Base-by-base conservation (phyloP, 2,329 filamentous ascomycete species). In the Exserohilum rostratum region DNA sequence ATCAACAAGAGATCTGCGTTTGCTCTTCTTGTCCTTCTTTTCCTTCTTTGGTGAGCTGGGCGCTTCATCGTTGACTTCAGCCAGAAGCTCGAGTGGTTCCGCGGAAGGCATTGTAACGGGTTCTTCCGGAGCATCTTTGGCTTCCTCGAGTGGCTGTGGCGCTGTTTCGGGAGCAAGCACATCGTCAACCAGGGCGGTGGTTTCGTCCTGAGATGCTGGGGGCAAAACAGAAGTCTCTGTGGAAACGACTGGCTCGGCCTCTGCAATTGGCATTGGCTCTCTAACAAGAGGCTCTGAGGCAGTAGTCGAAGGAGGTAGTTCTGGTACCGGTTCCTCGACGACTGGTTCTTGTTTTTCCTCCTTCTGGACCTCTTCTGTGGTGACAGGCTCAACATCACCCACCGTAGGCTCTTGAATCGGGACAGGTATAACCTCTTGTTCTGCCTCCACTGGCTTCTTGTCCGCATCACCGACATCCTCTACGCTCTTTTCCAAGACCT, bases 21-120 rank as follows among this genome's bases (percentile, higher is more conserved):
- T 69, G 20, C 34, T 58, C 44, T 69, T 69, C 55, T 67, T 68
- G 20, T 49, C 51, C 40, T 68, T 66, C 48, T 68, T 69, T 51
- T 65, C 64, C 53, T 67, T 67, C 47, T 67, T 63, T 4, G 62
- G 59, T 27, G 54, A 46, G 10, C 50, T 48, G 12, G 56, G 17
- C n/a, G 12, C 18, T 6, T 50, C 55, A 13, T 27, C 34, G 25
- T 58, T 56, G 6, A 45, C 54, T 18, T 62, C 55, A 10, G 29
- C 30, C 11, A 45, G 22, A 9, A 30, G 10, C 3, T 50, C 44
- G 13, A 55, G 33, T 25, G 49, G 27, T 12, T 46, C 35, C 10
- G 35, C 15, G 6, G 31, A 12, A 12, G 42, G 37, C 7, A 30
- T 18, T 18, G n/a, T 11, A 38, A 12, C 31, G 15, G 22, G 6